Conservation (phyloP, 495 filamentous ascomycete species). For the Aspergillus mulundensis region DNA sequence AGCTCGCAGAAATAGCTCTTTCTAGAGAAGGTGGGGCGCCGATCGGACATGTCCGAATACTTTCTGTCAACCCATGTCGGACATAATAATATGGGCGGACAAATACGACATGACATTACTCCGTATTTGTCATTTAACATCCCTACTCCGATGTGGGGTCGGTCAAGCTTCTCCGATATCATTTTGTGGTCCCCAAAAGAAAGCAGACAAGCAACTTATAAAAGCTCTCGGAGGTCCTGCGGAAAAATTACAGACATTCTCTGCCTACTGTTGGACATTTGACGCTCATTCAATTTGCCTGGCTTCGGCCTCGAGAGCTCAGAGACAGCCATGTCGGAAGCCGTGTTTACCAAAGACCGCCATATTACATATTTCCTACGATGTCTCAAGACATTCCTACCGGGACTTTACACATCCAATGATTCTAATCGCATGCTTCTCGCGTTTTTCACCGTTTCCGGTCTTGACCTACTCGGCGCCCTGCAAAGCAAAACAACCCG, state of each 20-base stretch:
- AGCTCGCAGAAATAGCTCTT: too few species aligned
- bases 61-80: too few species aligned
- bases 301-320: neutral
- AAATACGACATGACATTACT: too few species aligned
- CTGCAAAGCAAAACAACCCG: conserved; percentile 53
- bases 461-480: conserved; percentile 71
- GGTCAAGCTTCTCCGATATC: neutral
- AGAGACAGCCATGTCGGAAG: conserved; percentile 27
- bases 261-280: too few species aligned
- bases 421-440: conserved; percentile 88
- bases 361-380: conserved; percentile 93
- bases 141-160: conserved; percentile 1
- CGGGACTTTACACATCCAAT: conserved; percentile 73
- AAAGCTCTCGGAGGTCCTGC: neutral
- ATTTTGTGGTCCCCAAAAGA: neutral
- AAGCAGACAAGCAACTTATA: neutral
- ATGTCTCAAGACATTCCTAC: conserved; percentile 78
- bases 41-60: too few species aligned
- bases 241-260: neutral
- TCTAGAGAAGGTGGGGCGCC: too few species aligned
- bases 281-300: neutral
- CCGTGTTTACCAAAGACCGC: conserved; percentile 59
- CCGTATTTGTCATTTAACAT: neutral
- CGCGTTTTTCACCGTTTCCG: conserved; percentile 80
- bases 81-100: too few species aligned